Evolutionary conservation across 2,329 filamentous ascomycete genomes (phyloP), one percentile per base, ranked within the genome.

Genomic region (Penicillium sp.): DNA sequence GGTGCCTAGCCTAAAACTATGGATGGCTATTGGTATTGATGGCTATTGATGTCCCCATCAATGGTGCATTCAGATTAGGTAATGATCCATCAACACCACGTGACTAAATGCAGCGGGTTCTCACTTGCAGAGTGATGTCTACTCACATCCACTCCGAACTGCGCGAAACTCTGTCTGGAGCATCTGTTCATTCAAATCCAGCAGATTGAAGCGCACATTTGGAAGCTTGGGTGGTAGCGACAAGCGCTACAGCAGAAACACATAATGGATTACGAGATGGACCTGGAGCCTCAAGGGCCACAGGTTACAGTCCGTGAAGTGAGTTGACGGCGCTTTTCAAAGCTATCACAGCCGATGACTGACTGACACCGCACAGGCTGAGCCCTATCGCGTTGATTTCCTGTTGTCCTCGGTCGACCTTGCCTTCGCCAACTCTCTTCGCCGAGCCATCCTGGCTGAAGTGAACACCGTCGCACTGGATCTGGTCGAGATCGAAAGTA

Each of bases 381-480:
- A 90, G 65, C 75, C 75, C 54, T 81, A 84, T 60, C 85, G 87
- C 63, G 89, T 95, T 68, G 86, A 95, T 72, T 97, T 97, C 75
- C 85, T 93, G 69, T 82, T 98, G 47, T 85, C 82, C 62, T 89
- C 89, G 67, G 87, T 91, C 62, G 89, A 95, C 66, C 84, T 96
- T 49, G 81, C 89, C 53, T 89, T 96, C 61, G 91, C 91, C 61
- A 98, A 98, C 76, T 86, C 89, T 37, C 74, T 97, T 51, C 90
- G 91, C 52, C 87, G 91, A 65, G 79, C 89, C 49, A 91, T 97
- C 74, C 84, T 95, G 56, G 87, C 89, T 61, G 91, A 98, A 72
- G 87, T 98, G 49, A 90, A 91, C 9, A 96, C 89, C 20, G 84
- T 97, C 60, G 90, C 93, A 54, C 90, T 97, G 68, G 91, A 98